phyloP scores from a whole-genome alignment of 2,329 filamentous ascomycete species.

The Neonectria neomacrospora region DNA sequence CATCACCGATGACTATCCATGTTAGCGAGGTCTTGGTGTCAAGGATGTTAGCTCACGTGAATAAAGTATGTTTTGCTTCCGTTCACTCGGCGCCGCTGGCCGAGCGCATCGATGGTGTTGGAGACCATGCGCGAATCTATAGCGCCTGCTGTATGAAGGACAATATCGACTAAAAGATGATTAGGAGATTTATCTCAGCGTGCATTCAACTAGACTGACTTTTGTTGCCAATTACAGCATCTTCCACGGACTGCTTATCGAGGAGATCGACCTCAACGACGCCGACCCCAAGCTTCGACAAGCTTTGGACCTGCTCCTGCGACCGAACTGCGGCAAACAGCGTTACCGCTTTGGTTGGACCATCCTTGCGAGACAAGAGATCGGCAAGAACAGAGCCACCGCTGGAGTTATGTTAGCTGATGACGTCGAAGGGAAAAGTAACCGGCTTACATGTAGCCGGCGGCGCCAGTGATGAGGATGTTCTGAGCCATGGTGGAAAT shows the following conservation, averaged over 20 bases:
- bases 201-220: constrained; percentile 31
- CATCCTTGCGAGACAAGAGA: constrained; percentile 39
- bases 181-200: neutral
- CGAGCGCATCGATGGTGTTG: constrained; percentile 49
- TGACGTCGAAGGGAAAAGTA: neutral
- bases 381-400: constrained; percentile 52
- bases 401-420: constrained; percentile 32
- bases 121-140: constrained; percentile 41
- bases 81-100: constrained; percentile 42
- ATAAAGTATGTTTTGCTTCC: constrained; percentile 47
- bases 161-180: constrained; percentile 47
- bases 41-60: constrained; percentile 42
- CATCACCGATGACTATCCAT: constrained; percentile 42
- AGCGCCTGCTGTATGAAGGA: constrained; percentile 51
- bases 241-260: constrained; percentile 42
- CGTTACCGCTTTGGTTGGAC: constrained; percentile 39
- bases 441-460: constrained; percentile 48
- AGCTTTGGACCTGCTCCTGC: constrained; percentile 46
- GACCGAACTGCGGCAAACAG: constrained; percentile 49
- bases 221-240: constrained; percentile 39
- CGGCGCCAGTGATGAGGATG: constrained; percentile 51
- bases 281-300: constrained; percentile 47
- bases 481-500: constrained; percentile 38
- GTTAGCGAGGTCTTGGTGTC: neutral
- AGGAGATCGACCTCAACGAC: constrained; percentile 47